Evolutionary conservation across 2,329 filamentous ascomycete genomes (phyloP).

Genomic region (Camptophora hylomeconis): DNA sequence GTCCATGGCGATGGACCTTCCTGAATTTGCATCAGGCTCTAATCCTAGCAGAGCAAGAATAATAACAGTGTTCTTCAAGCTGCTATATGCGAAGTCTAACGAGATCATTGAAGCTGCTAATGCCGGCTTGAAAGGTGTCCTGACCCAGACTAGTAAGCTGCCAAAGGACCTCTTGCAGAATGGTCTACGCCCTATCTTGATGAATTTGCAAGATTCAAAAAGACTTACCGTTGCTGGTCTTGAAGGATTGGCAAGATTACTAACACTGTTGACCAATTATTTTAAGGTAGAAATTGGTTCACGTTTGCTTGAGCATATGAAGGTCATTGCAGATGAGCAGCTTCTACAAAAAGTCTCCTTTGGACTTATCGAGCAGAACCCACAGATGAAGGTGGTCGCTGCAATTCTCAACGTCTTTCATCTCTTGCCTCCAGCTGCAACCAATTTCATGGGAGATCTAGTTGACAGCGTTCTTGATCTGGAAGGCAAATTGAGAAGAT

Average conservation of each 20-base stretch:
- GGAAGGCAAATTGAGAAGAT: constrained; percentile 72
- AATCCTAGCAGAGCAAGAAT: constrained; percentile 55
- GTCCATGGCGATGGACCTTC: constrained; percentile 84
- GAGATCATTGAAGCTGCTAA: constrained; percentile 92
- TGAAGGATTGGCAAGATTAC: constrained; percentile 75
- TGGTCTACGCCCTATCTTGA: constrained; percentile 84
- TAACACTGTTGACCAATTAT: constrained; percentile 90
- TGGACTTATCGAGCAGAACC: constrained; percentile 83
- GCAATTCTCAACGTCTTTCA: constrained; percentile 96
- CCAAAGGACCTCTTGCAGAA: constrained; percentile 93
- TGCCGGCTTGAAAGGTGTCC: constrained; percentile 72
- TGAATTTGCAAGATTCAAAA: constrained; percentile 89
- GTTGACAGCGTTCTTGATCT: constrained; percentile 84
- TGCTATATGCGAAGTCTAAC: constrained; percentile 80
- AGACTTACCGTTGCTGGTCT: constrained; percentile 78
- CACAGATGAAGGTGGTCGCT: constrained; percentile 85
- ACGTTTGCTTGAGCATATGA: constrained; percentile 85
- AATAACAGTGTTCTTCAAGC: constrained; percentile 95
- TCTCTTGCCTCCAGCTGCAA: constrained; percentile 78
- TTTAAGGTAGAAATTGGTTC: constrained; percentile 98
- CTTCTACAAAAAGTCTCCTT: constrained; percentile 85
- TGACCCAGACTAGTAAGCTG: constrained; percentile 78
- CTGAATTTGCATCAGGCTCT: constrained; percentile 66
- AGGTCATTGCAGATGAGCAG: constrained; percentile 69
- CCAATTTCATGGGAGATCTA: constrained; percentile 78